Conservation (phyloP, 192 early-diverging fungal genomes). For the Mortierella claussenii region DNA sequence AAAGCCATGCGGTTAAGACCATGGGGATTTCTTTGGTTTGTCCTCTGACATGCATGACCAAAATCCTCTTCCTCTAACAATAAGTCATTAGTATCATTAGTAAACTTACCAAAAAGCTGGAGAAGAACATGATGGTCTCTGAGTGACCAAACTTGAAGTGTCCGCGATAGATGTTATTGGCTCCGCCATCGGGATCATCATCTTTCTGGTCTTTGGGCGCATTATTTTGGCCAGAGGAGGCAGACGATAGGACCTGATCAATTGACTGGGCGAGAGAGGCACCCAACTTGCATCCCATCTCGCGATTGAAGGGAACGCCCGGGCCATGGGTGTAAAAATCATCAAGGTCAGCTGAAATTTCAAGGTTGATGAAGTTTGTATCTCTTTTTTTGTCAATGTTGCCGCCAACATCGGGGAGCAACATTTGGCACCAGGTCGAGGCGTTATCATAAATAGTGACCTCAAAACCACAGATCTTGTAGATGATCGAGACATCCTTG, state of each 20-base stretch:
- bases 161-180: not conserved
- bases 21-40: too few relatives aligned
- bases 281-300: slow-evolving; percentile 19
- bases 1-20: too few relatives aligned
- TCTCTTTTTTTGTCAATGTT: too few relatives aligned
- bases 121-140: slow-evolving; percentile 33
- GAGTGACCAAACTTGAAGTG: slow-evolving; percentile 39
- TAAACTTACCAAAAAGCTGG: slow-evolving; percentile 23
- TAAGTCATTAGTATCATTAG: too few relatives aligned
- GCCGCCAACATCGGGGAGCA: too few relatives aligned
- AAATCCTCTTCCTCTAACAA: too few relatives aligned
- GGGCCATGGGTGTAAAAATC: slow-evolving; percentile 26
- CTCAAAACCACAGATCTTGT: slow-evolving; percentile 23
- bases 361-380: too few relatives aligned
- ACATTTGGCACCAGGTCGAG: too few relatives aligned
- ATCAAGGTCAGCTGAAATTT: slow-evolving; percentile 11
- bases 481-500: slow-evolving; percentile 10
- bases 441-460: slow-evolving; percentile 11
- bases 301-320: slow-evolving; percentile 23
- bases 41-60: too few relatives aligned
- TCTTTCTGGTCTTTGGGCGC: not conserved
- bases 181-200: slow-evolving; percentile 10
- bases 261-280: slow-evolving; percentile 6
- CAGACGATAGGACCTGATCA: slow-evolving; percentile 1
- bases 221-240: too few relatives aligned